Evolutionary conservation across 352 stramenopile species (phyloP).

Genomic region (Phytopythium litorale): DNA sequence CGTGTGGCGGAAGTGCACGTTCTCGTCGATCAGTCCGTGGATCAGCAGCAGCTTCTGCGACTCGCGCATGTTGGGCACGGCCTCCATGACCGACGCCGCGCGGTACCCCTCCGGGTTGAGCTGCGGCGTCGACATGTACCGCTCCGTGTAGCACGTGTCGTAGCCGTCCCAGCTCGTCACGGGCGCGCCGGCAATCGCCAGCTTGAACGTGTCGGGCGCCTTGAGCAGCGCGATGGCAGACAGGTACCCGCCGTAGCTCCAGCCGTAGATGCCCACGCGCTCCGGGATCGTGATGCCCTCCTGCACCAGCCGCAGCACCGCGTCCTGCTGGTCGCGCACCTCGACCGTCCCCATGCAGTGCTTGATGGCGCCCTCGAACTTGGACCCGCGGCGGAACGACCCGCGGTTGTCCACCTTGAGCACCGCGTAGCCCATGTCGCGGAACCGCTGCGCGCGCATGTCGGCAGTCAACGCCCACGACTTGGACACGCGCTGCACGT

Average conservation of each 20-base stretch:
- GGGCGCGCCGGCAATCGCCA: constrained; percentile 93
- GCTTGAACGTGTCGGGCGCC: constrained; percentile 93
- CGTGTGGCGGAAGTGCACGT: constrained; percentile 98
- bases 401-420: constrained; percentile 97
- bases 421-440: constrained; percentile 93
- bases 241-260: constrained; percentile 98
- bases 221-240: constrained; percentile 95
- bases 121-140: constrained; percentile 95
- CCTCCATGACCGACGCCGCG: constrained; percentile 90
- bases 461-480: constrained; percentile 92
- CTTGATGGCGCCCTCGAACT: constrained; percentile 94
- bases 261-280: constrained; percentile 95
- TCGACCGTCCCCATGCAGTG: constrained; percentile 90
- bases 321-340: constrained; percentile 84
- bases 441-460: constrained; percentile 91
- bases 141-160: constrained; percentile 98
- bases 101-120: constrained; percentile 92
- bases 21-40: constrained; percentile 97
- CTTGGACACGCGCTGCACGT: constrained; percentile 93
- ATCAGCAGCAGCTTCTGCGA: constrained; percentile 92
- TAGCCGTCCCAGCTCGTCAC: constrained; percentile 98
- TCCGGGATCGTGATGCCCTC: constrained; percentile 88
- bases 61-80: constrained; percentile 89
- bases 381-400: constrained; percentile 87
- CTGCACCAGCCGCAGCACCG: constrained; percentile 70